These are phyloP conservation scores for Verticillium tricorpus DNA, from an alignment of 2,329 filamentous ascomycete species.

Conservation along the genomic window DNA sequence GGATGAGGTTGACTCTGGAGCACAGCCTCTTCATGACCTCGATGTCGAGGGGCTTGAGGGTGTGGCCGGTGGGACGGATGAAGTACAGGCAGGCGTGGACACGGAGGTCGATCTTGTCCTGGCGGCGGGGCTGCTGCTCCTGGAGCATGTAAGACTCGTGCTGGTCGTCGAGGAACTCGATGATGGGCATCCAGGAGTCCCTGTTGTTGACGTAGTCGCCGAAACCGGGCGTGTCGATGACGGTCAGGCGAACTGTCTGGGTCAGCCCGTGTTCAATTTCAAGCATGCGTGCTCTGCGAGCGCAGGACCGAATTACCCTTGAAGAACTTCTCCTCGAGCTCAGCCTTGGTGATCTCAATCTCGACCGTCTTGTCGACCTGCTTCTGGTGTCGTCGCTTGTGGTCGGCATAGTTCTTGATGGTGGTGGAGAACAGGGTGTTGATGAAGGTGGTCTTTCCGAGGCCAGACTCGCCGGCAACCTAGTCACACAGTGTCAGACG, in stretches of 20 bases:
- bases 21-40: constrained; percentile 99
- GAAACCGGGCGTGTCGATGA: constrained; percentile 98
- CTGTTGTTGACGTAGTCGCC: constrained; percentile 99
- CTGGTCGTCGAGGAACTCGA: constrained; percentile 99
- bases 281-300: constrained; percentile 1
- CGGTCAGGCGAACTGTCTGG: constrained; percentile 81
- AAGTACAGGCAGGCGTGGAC: constrained; percentile 99
- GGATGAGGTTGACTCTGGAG: constrained; percentile 96
- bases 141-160: constrained; percentile 99
- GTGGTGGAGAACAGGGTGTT: constrained; percentile 99
- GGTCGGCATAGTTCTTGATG: constrained; percentile 99
- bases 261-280: constrained; percentile 12
- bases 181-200: constrained; percentile 99
- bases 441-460: constrained; percentile 99
- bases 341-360: constrained; percentile 99
- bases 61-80: constrained; percentile 97
- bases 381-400: constrained; percentile 98
- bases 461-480: constrained; percentile 96
- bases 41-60: constrained; percentile 96
- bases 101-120: constrained; percentile 98
- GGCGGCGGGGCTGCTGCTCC: constrained; percentile 96
- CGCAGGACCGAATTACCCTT: constrained; percentile 63
- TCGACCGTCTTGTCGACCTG: constrained; percentile 99
- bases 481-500: constrained; percentile 28
- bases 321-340: constrained; percentile 99